Evolutionary conservation across 257 asterid species (phyloP).

Genomic region (Solanum verrucosum): DNA sequence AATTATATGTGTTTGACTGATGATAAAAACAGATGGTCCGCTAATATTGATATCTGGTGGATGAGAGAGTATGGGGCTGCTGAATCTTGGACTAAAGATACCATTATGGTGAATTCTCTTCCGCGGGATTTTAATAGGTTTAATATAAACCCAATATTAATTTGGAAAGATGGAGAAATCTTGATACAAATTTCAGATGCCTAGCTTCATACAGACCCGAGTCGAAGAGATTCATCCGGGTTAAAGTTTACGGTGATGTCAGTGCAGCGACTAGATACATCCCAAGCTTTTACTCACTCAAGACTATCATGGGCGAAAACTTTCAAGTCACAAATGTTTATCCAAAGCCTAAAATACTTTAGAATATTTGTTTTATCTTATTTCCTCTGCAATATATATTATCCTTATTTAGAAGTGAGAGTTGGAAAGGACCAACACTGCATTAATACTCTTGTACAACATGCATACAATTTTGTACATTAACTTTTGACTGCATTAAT

Average conservation of each 20-base stretch:
- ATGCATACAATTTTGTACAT: too few relatives aligned
- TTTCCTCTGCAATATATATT: too few relatives aligned
- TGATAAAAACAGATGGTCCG: too few relatives aligned
- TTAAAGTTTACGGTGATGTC: background rate
- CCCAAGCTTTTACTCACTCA: background rate
- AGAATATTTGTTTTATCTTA: too few relatives aligned
- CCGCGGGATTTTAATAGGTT: background rate
- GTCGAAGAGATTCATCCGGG: too few relatives aligned
- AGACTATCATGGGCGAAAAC: background rate
- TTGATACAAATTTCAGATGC: background rate
- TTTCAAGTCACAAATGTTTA: background rate
- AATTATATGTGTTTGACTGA: background rate
- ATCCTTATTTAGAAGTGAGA: too few relatives aligned
- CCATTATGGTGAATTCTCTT: background rate
- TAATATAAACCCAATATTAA: background rate
- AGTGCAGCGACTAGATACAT: background rate
- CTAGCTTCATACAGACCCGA: background rate
- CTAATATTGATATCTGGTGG: background rate
- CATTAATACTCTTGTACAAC: too few relatives aligned
- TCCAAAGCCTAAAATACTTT: background rate
- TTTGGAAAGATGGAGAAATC: background rate
- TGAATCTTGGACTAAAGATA: background rate
- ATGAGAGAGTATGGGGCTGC: background rate
- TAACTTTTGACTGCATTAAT: too few relatives aligned
- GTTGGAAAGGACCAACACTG: too few relatives aligned